A percentile compares a stretch with the other conserved stretches of the same genome.
Evolutionary conservation across 345 rosid species (phyloP).

Genomic region (Theobroma cacao): DNA sequence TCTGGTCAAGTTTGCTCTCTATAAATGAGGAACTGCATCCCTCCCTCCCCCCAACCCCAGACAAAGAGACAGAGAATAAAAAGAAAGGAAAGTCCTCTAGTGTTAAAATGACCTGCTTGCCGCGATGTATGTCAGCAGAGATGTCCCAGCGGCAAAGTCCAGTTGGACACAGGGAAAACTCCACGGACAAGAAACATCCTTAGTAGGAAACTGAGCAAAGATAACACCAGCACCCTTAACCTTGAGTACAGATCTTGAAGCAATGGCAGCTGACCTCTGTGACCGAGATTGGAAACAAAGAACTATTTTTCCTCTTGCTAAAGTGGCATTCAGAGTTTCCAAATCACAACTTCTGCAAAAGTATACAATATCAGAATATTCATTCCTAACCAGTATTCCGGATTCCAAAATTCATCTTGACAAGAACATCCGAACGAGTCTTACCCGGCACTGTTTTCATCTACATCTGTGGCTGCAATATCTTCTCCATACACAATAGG

Average conservation of each 20-base stretch:
- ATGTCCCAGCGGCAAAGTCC: slow-evolving; percentile 43
- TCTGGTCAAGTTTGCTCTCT: neutral
- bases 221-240: slow-evolving; percentile 42
- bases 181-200: slow-evolving; percentile 34
- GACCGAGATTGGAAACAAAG: slow-evolving; percentile 49
- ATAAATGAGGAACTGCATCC: too few relatives aligned
- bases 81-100: neutral
- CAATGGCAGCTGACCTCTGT: slow-evolving; percentile 37
- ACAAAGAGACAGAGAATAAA: too few relatives aligned
- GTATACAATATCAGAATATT: neutral
- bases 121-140: slow-evolving; percentile 42
- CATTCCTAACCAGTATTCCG: neutral
- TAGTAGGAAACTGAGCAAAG: slow-evolving; percentile 42
- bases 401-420: neutral
- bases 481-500: slow-evolving; percentile 47
- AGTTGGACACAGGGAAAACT: slow-evolving; percentile 42
- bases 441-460: slow-evolving; percentile 44
- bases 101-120: slow-evolving; percentile 28
- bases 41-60: too few relatives aligned
- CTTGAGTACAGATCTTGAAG: slow-evolving; percentile 32
- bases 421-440: neutral
- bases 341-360: slow-evolving; percentile 38
- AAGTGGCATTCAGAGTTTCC: slow-evolving; percentile 38
- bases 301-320: slow-evolving; percentile 49
- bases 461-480: slow-evolving; percentile 31